Base-by-base conservation (phyloP, 208 protist species). In the Endotrypanum monterogeii region DNA sequence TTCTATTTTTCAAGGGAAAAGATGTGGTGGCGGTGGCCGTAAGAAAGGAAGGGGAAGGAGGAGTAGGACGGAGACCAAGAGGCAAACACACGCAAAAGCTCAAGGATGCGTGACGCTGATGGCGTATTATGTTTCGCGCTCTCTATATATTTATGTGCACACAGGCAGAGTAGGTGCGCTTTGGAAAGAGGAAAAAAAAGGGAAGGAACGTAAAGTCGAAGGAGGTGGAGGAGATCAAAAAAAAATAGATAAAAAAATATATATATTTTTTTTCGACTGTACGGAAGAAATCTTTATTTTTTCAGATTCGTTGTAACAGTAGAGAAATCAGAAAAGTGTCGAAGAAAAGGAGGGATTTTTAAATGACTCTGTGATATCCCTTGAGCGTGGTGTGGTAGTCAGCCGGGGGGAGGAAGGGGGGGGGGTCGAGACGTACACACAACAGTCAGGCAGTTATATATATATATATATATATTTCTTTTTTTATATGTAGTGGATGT, bases 111-210 rank as follows among this genome's bases (percentile, higher is more conserved):
- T 48, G 44, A 48, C 8, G 12, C 8, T 48, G 44, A 48, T 5
- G 44, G 12, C 12, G 44, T 48, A 0, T 5, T 48, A 11, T 48
- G 0, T 5, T 48, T 5, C 12, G 44, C 8, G 5, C 8, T 48
- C 8, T 48, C 8, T 48, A 11, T 46, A 9, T 46, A 12, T 28
- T 3, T 28, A 12, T 57, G 25, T 28, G 54, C 30, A 61, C 61
- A 51, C 3, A 41, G 56, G 60, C 67, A 67, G 77, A 76, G 69
- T 55, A 73, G 5, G 44, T 48, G 44, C 44, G 44, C 44, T 48
- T 14, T 11, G 58, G 46, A 14, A 52, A 77, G 25, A 30, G 62
- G 18, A 61, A 61, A 60, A 67, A 78, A 76, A 73, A 52, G n/a
- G n/a, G n/a, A n/a, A n/a, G n/a, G n/a, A n/a, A n/a, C n/a, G n/a